phyloP scores from a whole-genome alignment of 2,329 filamentous ascomycete genomes.

The Orbilia brochopaga region DNA sequence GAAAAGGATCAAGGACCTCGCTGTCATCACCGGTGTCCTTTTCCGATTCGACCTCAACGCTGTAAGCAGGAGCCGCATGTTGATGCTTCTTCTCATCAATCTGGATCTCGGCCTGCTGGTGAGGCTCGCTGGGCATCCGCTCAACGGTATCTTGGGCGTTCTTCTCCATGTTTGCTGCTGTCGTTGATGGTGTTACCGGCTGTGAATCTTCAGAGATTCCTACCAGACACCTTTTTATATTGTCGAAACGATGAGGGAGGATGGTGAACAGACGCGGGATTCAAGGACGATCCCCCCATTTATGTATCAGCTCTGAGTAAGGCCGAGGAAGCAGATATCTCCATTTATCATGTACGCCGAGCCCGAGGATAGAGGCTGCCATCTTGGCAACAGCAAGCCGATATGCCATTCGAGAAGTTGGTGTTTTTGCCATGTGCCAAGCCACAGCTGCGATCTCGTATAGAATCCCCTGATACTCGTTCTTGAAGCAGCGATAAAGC shows the following conservation, averaged over 20 bases:
- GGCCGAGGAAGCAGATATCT: conserved; percentile 19
- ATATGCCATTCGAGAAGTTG: conserved; percentile 46
- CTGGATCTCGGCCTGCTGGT: conserved; percentile 6
- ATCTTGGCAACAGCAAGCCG: conserved; percentile 33
- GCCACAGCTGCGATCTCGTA: conserved; percentile 13
- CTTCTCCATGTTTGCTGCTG: conserved; percentile 30
- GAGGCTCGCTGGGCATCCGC: neutral
- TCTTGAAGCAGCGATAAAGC: conserved; percentile 30
- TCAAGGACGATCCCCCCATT: conserved; percentile 11
- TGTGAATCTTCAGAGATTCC: conserved; percentile 23
- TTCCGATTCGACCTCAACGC: conserved; percentile 36
- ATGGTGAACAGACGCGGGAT: conserved; percentile 11
- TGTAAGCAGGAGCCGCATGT: conserved; percentile 16
- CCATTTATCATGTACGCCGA: conserved; percentile 28
- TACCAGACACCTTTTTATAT: conserved; percentile 18
- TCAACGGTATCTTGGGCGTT: conserved; percentile 45
- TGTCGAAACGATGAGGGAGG: conserved; percentile 35
- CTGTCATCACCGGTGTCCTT: conserved; percentile 30
- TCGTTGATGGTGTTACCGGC: neutral
- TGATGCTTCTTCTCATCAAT: conserved; percentile 45
- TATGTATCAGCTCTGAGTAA: conserved; percentile 23
- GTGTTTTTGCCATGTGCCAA: conserved; percentile 18
- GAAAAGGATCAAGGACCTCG: conserved; percentile 52
- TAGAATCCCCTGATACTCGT: conserved; percentile 15
- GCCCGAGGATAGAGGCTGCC: conserved; percentile 28